Base-by-base conservation (phyloP, 176 grass and related monocot genomes). In the Microstegium vimineum region DNA sequence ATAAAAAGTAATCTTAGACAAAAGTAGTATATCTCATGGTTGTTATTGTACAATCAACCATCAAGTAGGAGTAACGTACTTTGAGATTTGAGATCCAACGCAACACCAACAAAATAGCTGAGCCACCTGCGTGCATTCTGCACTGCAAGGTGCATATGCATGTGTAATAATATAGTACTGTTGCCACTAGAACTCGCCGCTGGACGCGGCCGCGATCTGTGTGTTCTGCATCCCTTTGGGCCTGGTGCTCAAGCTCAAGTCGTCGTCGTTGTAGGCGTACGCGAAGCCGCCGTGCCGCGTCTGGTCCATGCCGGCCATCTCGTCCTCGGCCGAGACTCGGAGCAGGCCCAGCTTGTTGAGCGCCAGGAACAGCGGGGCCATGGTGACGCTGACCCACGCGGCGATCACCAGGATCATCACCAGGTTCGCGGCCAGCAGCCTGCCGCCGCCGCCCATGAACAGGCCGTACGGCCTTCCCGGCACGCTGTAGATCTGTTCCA, bases 381-480 rank as follows among this genome's bases (percentile, higher is more conserved):
- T 93, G 84, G 91, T 93, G 40, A 1, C 68, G 82, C 71, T 90
- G 61, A 93, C 87, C 87, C 87, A 93, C 30, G 84, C 91, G 3
- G 82, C 66, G 81, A 93, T 85, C 26, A 90, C 87, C 68, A 93
- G 54, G 54, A 93, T 74, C 54, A 81, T 25, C 34, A 93, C 73
- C 17, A 87, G 33, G 82, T 93, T 79, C 12, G 84, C 77, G 0
- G 69, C 77, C 28, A 93, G 82, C 57, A 93, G 84, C 81, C 72
- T 66, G 0, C 87, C 91, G 2, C 87, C 87, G 61, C 87, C 87
- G 57, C 87, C 91, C 87, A 93, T 87, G 82, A 93, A 85, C 4
- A 93, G 77, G 61, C 84, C 87, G 78, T 87, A 82, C 34, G 91
- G 85, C 33, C 83, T 17, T 27, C 81, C 84, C 17, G 45, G 27